Conservation (phyloP, 257 asterid genomes). For the Gynochthodes officinalis region DNA sequence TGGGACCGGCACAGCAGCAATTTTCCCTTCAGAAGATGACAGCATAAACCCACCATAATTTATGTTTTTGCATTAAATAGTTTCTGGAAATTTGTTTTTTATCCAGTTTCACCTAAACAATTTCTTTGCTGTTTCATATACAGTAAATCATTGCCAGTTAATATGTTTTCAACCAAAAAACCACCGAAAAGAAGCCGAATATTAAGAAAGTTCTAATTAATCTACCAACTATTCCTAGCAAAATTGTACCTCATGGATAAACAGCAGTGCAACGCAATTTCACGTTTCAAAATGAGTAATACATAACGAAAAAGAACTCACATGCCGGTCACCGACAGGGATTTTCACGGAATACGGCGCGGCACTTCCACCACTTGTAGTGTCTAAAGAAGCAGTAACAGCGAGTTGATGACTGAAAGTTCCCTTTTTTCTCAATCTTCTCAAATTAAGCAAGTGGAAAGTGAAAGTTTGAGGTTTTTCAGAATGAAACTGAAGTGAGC, state of each 20-base stretch:
- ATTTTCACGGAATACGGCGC: slow-evolving; percentile 67
- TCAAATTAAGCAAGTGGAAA: too few relatives aligned
- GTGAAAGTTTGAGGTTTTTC: background rate
- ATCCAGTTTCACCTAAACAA: background rate
- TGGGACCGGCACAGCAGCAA: background rate
- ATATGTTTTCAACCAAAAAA: background rate
- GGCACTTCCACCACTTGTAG: background rate
- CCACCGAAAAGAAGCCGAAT: background rate
- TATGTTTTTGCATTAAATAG: background rate
- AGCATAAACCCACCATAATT: background rate
- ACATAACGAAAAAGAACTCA: slow-evolving; percentile 24
- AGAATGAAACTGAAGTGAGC: background rate
- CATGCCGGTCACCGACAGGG: slow-evolving; percentile 79
- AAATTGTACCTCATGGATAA: background rate
- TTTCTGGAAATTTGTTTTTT: background rate
- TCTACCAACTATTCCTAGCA: background rate
- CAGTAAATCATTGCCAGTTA: background rate
- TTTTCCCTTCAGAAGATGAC: background rate
- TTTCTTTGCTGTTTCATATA: background rate
- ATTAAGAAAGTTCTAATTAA: background rate
- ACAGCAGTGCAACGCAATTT: background rate
- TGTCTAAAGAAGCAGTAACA: background rate
- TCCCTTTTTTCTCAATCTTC: background rate
- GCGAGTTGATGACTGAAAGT: background rate
- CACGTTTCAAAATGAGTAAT: background rate